phyloP scores from a whole-genome alignment of 768 basidiomycete genomes.

The Lactarius pseudohatsudake region DNA sequence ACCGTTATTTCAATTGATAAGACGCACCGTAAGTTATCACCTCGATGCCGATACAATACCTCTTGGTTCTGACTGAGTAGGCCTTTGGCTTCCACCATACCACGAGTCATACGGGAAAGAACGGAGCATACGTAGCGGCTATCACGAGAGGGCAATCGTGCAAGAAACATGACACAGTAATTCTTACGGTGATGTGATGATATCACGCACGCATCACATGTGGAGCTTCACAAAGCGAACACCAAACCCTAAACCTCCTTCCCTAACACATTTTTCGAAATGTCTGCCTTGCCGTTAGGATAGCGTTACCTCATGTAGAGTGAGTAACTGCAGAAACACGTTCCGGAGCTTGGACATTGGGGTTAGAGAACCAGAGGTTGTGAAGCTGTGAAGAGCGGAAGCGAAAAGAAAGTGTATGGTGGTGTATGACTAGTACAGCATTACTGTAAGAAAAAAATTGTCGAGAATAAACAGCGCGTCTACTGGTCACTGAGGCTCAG shows the following conservation, averaged over 20 bases:
- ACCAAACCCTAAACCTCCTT: background rate
- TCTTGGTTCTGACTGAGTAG: too few species aligned
- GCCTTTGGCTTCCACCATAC: background rate
- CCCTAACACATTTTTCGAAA: background rate
- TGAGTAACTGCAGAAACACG: background rate
- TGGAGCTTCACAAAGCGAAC: background rate
- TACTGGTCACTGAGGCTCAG: background rate
- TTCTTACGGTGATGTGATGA: background rate
- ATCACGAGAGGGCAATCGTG: background rate
- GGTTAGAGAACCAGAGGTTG: background rate
- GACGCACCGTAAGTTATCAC: background rate
- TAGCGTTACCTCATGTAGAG: constrained; percentile 1
- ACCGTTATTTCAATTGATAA: background rate
- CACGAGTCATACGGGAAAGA: background rate
- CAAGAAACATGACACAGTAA: background rate
- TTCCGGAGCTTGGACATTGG: background rate
- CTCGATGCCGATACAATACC: background rate
- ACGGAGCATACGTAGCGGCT: background rate
- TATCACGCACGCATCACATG: constrained; percentile 6
- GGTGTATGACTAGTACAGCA: background rate
- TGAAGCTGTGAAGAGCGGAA: background rate
- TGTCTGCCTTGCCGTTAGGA: background rate
- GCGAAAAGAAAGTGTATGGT: background rate
- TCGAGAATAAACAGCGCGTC: too few species aligned
- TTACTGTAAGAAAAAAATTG: background rate